Percentiles rank a stretch among this genome's conserved stretches.
Conservation (phyloP, 768 basidiomycete genomes). For the Hysterangium stoloniferum region DNA sequence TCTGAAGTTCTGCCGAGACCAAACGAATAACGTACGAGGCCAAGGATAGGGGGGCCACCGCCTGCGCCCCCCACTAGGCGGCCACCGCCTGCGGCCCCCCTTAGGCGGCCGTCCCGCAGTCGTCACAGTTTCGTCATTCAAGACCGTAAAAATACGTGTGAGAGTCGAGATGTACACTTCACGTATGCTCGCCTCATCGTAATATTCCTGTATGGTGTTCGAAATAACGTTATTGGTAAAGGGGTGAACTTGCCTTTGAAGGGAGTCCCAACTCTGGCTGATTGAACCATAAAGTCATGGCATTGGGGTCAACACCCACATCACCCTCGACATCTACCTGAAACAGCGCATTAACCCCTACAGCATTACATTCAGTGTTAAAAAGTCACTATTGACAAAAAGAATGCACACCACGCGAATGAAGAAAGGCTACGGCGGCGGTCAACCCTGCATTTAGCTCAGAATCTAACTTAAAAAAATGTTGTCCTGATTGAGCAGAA, state of each 20-base stretch:
- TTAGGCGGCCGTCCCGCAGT: too few species aligned
- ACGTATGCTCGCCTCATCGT: constrained; percentile 64
- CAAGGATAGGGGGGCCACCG: constrained; percentile 20
- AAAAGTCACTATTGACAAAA: neutral
- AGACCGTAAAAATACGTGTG: constrained; percentile 52
- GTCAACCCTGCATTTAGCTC: constrained; percentile 51
- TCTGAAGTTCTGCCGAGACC: neutral
- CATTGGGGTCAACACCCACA: constrained; percentile 75
- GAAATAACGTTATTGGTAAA: neutral
- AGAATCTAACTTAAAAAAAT: constrained; percentile 5
- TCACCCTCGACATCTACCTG: constrained; percentile 86
- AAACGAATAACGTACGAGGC: constrained; percentile 10
- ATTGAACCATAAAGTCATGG: constrained; percentile 79
- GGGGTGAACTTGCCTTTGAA: constrained; percentile 52
- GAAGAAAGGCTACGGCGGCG: constrained; percentile 75
- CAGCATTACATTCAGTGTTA: neutral
- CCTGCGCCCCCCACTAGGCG: constrained; percentile 3
- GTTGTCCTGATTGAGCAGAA: neutral
- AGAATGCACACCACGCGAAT: constrained; percentile 61
- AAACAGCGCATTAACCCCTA: constrained; percentile 75
- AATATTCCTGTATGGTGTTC: constrained; percentile 67
- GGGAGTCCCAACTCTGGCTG: constrained; percentile 79
- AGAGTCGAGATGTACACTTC: constrained; percentile 65
- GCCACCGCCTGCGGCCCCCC: neutral
- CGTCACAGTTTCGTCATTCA: constrained; percentile 40